Conservation (phyloP, 2,329 filamentous ascomycete species). For the Raffaelea arxii region DNA sequence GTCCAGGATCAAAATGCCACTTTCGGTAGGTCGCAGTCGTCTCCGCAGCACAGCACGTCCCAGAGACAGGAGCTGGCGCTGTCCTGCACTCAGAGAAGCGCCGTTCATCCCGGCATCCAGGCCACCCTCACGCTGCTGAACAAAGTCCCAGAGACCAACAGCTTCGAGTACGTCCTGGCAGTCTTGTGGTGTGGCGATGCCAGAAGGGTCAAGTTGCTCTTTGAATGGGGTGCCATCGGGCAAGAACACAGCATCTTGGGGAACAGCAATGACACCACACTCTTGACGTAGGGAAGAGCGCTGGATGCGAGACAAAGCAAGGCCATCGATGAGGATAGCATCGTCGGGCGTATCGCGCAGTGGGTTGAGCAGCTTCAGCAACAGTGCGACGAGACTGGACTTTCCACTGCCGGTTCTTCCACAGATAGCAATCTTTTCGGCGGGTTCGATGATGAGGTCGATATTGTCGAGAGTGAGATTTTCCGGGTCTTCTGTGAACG, state of each 20-base stretch:
- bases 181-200: conserved; percentile 17
- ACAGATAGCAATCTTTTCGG: conserved; percentile 5
- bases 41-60: conserved; percentile 45
- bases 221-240: background rate
- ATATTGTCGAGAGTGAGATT: background rate
- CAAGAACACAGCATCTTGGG: conserved; percentile 5
- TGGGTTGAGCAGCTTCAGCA: background rate
- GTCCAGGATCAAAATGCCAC: conserved; percentile 27
- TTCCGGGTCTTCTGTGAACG: background rate
- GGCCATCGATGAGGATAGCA: conserved; percentile 26
- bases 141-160: conserved; percentile 22
- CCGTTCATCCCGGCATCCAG: conserved; percentile 28
- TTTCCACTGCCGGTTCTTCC: conserved; percentile 23
- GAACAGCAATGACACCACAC: conserved; percentile 3
- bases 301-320: conserved; percentile 29
- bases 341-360: background rate
- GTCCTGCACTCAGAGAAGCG: conserved; percentile 26
- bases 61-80: conserved; percentile 54
- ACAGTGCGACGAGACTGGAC: background rate
- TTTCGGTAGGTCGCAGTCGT: background rate
- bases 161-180: conserved; percentile 14
- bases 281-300: background rate
- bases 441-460: background rate
- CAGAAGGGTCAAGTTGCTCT: conserved; percentile 7
- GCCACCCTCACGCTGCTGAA: conserved; percentile 24